Percentiles rank a stretch among this genome's conserved stretches.
These are phyloP conservation scores for Xylariaceae sp. DNA, from an alignment of 2,329 filamentous ascomycete genomes.

Conservation along the genomic window DNA sequence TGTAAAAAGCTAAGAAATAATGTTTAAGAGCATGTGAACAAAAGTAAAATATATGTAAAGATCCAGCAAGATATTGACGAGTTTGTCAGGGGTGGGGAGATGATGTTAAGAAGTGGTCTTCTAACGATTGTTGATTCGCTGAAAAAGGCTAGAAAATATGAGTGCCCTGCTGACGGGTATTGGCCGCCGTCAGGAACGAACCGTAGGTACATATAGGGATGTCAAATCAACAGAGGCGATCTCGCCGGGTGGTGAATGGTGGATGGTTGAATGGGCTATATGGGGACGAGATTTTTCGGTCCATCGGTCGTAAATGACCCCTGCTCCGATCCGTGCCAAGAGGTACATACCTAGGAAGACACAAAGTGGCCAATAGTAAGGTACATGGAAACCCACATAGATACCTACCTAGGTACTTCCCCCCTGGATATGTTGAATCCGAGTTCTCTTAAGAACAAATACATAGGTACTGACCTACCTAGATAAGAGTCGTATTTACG, in stretches of 20 bases:
- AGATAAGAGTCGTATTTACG: too few relatives aligned
- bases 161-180: background rate
- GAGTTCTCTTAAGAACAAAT: too few relatives aligned
- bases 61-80: too few relatives aligned
- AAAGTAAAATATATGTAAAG: background rate
- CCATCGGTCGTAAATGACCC: background rate
- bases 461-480: too few relatives aligned
- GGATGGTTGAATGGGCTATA: background rate
- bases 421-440: too few relatives aligned
- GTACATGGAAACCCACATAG: background rate
- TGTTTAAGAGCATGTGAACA: too few relatives aligned
- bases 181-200: background rate
- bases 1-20: background rate
- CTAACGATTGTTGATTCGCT: background rate
- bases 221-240: background rate
- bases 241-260: background rate
- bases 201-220: background rate
- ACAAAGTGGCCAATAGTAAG: background rate
- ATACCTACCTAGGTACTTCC: conserved; percentile 1
- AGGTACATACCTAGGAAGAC: background rate
- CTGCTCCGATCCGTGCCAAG: background rate
- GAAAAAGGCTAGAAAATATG: background rate
- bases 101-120: too few relatives aligned
- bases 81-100: too few relatives aligned
- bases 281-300: background rate